These are phyloP conservation scores for Allodekkera sacchari DNA, from an alignment of 805 yeast species.

Conservation along the genomic window DNA sequence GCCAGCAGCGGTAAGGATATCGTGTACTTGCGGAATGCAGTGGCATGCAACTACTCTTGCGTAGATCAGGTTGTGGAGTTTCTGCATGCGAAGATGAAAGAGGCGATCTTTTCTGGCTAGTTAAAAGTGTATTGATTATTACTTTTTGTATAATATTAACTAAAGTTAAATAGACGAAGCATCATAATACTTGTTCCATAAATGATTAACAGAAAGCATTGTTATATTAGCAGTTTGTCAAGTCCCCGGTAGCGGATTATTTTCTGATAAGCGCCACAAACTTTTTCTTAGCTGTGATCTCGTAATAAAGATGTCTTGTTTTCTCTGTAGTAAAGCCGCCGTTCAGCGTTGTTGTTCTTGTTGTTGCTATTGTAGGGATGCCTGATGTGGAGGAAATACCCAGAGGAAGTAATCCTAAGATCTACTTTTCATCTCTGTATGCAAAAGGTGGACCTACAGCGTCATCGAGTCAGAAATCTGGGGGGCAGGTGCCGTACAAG, in stretches of 20 bases:
- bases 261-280: too few relatives aligned
- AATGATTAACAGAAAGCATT: too few relatives aligned
- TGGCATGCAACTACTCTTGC: slow-evolving; percentile 19
- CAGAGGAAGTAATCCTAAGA: slow-evolving; percentile 16
- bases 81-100: slow-evolving; percentile 12
- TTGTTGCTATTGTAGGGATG: slow-evolving; percentile 16
- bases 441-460: slow-evolving; percentile 5
- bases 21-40: slow-evolving; percentile 15
- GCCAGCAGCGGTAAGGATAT: slow-evolving; percentile 13
- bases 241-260: too few relatives aligned
- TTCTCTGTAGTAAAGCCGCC: too few relatives aligned
- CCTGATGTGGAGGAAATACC: slow-evolving; percentile 23
- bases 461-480: not conserved
- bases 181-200: too few relatives aligned
- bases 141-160: too few relatives aligned
- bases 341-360: too few relatives aligned
- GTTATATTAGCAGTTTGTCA: too few relatives aligned
- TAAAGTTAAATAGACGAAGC: too few relatives aligned
- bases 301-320: too few relatives aligned
- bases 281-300: not conserved
- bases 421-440: slow-evolving; percentile 21
- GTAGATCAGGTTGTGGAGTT: slow-evolving; percentile 12
- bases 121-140: too few relatives aligned
- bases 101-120: slow-evolving; percentile 1
- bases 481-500: slow-evolving; percentile 8